A percentile compares a stretch with the other conserved stretches of the same genome.
These are phyloP conservation scores for Rhynchospora pubera DNA, from an alignment of 176 grass and related monocot species.

Conservation along the genomic window DNA sequence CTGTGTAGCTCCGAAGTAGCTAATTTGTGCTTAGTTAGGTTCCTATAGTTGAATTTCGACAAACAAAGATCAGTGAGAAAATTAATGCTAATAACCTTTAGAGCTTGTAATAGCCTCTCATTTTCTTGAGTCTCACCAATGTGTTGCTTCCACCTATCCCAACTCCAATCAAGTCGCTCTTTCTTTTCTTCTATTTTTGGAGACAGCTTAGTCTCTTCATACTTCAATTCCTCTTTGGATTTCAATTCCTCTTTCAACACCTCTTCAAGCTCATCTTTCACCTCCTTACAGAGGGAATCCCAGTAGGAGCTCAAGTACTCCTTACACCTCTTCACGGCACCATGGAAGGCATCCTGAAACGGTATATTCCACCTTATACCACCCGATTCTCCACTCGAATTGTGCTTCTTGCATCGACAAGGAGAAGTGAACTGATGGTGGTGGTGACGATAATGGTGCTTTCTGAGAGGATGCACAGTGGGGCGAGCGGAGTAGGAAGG, in stretches of 20 bases:
- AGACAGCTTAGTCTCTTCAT: slow-evolving; percentile 16
- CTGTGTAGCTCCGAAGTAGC: background rate
- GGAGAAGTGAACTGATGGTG: background rate
- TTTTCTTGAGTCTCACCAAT: slow-evolving; percentile 64
- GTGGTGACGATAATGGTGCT: background rate
- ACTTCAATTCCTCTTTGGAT: background rate
- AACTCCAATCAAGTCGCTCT: slow-evolving; percentile 59
- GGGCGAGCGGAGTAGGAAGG: slow-evolving; percentile 10
- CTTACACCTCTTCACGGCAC: slow-evolving; percentile 50
- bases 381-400: slow-evolving; percentile 21
- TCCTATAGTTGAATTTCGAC: background rate
- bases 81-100: slow-evolving; percentile 42
- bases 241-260: background rate
- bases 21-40: background rate
- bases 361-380: slow-evolving; percentile 61
- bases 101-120: slow-evolving; percentile 48
- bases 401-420: slow-evolving; percentile 5
- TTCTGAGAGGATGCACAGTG: slow-evolving; percentile 24
- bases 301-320: slow-evolving; percentile 52
- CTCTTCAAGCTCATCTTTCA: background rate
- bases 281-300: slow-evolving; percentile 27
- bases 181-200: slow-evolving; percentile 20
- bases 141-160: slow-evolving; percentile 76
- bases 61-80: background rate
- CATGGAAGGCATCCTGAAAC: slow-evolving; percentile 46